Evolutionary conservation across 805 yeast genomes (phyloP), one percentile per base, ranked within the genome.

Genomic region (Cyberlindnera xishuangbannaensis): DNA sequence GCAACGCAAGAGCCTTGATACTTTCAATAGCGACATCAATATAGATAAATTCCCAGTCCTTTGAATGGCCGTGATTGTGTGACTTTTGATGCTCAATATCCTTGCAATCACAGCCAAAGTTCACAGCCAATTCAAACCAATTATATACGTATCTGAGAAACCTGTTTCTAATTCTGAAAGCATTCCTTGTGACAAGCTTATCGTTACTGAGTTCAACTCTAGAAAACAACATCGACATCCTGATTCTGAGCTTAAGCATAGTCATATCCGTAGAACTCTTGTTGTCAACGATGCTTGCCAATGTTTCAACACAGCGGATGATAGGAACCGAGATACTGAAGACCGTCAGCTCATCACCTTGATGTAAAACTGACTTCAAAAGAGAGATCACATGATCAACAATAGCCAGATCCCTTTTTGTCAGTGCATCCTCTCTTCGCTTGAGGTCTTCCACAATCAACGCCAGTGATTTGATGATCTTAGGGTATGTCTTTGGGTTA

Each of bases 21-120:
- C 80, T 66, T 48, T 81, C 88, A 7, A 71, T 65, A 0, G 82
- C 76, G n/a, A 78, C 63, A 51, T 78, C 85, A 30, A 76, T 56
- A 34, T 67, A 65, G 21, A 75, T 51, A 39, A 65, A 69, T 18
- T 67, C 72, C 26, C 64, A 40, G 31, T 74, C 80, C 13, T 67
- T 39, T 7, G 37, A 24, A 5, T 6, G 15, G 27, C 28, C 33
- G 6, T 15, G 18, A 11, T 34, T 33, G 16, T 33, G 34, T 6
- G n/a, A 10, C 18, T 26, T 27, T 5, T 18, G 20, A n/a, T 32
- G 38, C 5, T 33, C 37, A 14, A 17, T 14, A 13, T 32, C 35
- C 21, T 33, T 29, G 26, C 36, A 34, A 10, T 31, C 61, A 27
- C 52, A 58, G 16, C 65, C 67, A 28, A 51, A 59, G 15, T 67